Conservation (phyloP, 2,329 filamentous ascomycete genomes). For the Trichoderma atroviride region DNA sequence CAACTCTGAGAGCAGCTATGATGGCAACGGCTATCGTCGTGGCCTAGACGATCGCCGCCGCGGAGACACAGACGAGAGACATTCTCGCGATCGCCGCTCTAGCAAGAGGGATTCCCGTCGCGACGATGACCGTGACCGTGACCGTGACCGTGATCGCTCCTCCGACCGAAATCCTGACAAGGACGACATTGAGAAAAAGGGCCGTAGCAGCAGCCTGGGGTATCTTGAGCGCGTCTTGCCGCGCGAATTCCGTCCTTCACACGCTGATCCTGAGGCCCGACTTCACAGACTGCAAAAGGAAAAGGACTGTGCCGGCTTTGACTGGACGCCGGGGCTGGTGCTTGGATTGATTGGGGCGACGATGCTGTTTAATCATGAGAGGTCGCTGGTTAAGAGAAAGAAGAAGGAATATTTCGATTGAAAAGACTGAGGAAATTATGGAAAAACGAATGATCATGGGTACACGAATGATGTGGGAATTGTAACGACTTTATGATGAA, state of each 20-base stretch:
- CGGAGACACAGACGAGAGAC: neutral
- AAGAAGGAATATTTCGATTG: slow-evolving; percentile 17
- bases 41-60: neutral
- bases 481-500: neutral
- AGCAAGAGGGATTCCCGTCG: neutral
- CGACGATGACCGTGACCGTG: neutral
- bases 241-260: slow-evolving; percentile 7
- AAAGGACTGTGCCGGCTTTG: slow-evolving; percentile 25
- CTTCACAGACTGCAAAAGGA: slow-evolving; percentile 12
- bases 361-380: slow-evolving; percentile 25
- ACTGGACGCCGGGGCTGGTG: slow-evolving; percentile 25
- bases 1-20: neutral
- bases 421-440: neutral
- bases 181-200: neutral
- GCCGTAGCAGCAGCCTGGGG: neutral
- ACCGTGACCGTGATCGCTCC: neutral
- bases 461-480: neutral
- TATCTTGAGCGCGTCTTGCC: neutral
- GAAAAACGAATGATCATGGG: neutral
- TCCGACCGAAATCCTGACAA: neutral
- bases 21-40: neutral
- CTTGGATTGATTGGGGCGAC: slow-evolving; percentile 26
- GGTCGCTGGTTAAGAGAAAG: slow-evolving; percentile 15
- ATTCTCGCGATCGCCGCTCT: neutral
- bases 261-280: slow-evolving; percentile 19